A percentile compares a stretch with the other conserved stretches of the same genome.
phyloP scores from a whole-genome alignment of 495 filamentous ascomycete genomes.

The Staphylotrichum tortipilum region DNA sequence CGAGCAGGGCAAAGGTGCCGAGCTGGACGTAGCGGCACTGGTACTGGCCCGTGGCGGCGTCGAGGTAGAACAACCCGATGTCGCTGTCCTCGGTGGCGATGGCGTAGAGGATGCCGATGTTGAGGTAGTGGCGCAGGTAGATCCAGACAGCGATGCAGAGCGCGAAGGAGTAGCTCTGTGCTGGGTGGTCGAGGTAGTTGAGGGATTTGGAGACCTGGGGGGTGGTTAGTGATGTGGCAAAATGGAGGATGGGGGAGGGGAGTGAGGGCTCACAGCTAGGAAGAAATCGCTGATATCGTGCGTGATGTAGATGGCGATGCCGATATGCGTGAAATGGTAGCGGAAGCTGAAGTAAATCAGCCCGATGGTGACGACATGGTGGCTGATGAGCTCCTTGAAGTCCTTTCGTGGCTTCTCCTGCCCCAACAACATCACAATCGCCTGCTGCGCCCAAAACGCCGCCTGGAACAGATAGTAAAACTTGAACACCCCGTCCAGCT shows the following conservation, averaged over 20 bases:
- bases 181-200: slow-evolving; percentile 58
- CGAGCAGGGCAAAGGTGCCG: slow-evolving; percentile 62
- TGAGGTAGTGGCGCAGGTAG: slow-evolving; percentile 87
- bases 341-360: slow-evolving; percentile 85
- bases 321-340: slow-evolving; percentile 97
- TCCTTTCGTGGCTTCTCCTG: slow-evolving; percentile 95
- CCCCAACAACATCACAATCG: slow-evolving; percentile 78
- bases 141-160: slow-evolving; percentile 62
- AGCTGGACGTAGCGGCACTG: slow-evolving; percentile 68
- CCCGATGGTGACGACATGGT: slow-evolving; percentile 83
- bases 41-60: slow-evolving; percentile 77
- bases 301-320: slow-evolving; percentile 89
- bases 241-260: background rate
- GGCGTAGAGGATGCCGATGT: slow-evolving; percentile 76
- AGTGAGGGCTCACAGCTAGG: slow-evolving; percentile 76
- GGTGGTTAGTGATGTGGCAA: background rate
- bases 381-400: slow-evolving; percentile 86
- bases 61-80: slow-evolving; percentile 75
- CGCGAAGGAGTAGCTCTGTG: slow-evolving; percentile 71
- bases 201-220: slow-evolving; percentile 79
- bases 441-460: slow-evolving; percentile 93
- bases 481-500: slow-evolving; percentile 84
- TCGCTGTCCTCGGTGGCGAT: slow-evolving; percentile 80
- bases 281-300: slow-evolving; percentile 97
- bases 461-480: slow-evolving; percentile 94